Conservation (phyloP, 1,284 basidiomycete genomes). For the Cutaneotrichosporon dermatis region DNA sequence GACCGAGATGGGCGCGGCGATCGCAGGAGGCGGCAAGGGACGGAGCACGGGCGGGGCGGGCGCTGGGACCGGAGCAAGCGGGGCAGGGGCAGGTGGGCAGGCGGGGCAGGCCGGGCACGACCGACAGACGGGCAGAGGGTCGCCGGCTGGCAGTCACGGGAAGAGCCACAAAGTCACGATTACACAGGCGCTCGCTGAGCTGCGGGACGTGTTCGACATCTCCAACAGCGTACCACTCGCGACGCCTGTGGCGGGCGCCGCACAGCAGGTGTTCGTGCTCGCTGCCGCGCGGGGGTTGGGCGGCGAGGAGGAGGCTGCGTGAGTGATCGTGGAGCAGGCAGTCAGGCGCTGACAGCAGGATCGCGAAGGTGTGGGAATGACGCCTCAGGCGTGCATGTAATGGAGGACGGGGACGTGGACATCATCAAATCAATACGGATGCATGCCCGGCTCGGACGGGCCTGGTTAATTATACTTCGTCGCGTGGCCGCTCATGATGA, state of each 20-base stretch:
- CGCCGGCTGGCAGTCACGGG: not conserved
- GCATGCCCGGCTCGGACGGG: too few species aligned
- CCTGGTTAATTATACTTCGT: too few species aligned
- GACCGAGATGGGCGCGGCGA: not conserved
- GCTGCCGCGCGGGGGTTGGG: conserved; percentile 9
- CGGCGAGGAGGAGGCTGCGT: conserved; percentile 7
- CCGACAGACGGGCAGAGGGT: too few species aligned
- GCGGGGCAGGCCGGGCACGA: too few species aligned
- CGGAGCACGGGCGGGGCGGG: not conserved
- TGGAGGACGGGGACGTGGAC: too few species aligned
- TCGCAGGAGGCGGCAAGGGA: not conserved
- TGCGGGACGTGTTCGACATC: not conserved
- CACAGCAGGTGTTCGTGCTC: not conserved
- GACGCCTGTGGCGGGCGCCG: not conserved
- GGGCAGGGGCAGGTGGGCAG: too few species aligned
- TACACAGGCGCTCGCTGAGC: not conserved
- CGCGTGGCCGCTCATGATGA: too few species aligned
- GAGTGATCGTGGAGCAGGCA: conserved; percentile 9
- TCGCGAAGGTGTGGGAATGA: conserved; percentile 5
- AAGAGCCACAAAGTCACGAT: not conserved
- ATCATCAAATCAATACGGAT: too few species aligned
- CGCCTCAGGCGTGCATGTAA: too few species aligned
- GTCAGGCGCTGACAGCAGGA: conserved; percentile 7
- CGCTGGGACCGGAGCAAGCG: too few species aligned
- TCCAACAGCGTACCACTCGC: not conserved